phyloP scores from a whole-genome alignment of 2,329 filamentous ascomycete genomes.

The Bipolaris zeicola region DNA sequence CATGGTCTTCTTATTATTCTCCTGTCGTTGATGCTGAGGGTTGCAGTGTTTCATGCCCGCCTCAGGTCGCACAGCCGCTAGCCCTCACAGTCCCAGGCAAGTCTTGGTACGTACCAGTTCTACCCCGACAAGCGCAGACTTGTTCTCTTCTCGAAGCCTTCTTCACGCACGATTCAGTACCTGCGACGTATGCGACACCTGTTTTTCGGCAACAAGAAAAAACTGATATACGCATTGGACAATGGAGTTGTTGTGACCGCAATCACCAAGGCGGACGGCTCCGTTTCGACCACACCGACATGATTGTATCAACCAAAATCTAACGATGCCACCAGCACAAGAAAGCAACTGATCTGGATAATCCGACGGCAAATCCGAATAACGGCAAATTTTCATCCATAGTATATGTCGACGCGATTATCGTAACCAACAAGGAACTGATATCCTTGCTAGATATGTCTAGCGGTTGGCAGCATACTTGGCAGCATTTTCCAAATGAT shows the following conservation, averaged over 20 bases:
- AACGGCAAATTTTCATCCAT: too few species aligned
- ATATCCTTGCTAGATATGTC: not conserved
- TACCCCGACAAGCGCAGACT: not conserved
- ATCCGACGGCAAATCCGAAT: too few species aligned
- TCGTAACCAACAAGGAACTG: not conserved
- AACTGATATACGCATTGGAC: not conserved
- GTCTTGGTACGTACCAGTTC: constrained; percentile 11
- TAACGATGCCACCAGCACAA: too few species aligned
- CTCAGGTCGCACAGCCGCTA: constrained; percentile 23
- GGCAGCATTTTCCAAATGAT: too few species aligned
- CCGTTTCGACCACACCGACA: too few species aligned
- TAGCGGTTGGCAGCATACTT: not conserved
- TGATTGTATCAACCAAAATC: too few species aligned
- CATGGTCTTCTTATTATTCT: constrained; percentile 41
- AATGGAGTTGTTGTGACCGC: not conserved
- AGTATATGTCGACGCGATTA: too few species aligned
- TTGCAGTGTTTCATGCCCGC: constrained; percentile 41
- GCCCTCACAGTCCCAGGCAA: constrained; percentile 4
- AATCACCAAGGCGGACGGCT: not conserved
- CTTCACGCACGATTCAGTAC: not conserved
- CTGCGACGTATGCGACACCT: not conserved
- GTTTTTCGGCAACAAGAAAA: not conserved
- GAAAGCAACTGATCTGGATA: too few species aligned
- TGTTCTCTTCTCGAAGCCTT: not conserved
- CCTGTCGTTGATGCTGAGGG: constrained; percentile 34